Percentiles rank a stretch among this genome's conserved stretches.
Conservation (phyloP, 2,329 filamentous ascomycete species). For the Hyphodiscus sp. region DNA sequence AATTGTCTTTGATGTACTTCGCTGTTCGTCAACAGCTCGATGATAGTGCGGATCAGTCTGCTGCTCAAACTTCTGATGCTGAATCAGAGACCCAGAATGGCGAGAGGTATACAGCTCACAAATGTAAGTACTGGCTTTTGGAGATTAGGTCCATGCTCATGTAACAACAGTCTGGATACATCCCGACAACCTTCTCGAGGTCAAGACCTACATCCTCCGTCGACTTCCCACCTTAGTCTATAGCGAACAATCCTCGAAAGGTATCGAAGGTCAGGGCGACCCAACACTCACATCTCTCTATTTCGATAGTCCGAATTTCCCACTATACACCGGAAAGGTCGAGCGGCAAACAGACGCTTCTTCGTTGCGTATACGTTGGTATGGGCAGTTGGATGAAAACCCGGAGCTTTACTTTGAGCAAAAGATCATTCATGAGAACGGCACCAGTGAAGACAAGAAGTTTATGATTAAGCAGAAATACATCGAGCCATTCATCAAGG, state of each 20-base stretch:
- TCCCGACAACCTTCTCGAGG: conserved; percentile 88
- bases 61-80: conserved; percentile 28
- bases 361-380: conserved; percentile 86
- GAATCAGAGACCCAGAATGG: conserved; percentile 53
- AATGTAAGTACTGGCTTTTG: conserved; percentile 55
- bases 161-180: conserved; percentile 78
- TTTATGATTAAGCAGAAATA: conserved; percentile 94
- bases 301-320: conserved; percentile 83
- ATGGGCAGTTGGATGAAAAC: conserved; percentile 70
- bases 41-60: conserved; percentile 38
- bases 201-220: conserved; percentile 91
- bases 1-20: conserved; percentile 91
- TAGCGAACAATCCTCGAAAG: conserved; percentile 78
- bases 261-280: conserved; percentile 72
- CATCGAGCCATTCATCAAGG: conserved; percentile 77
- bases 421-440: conserved; percentile 73
- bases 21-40: conserved; percentile 83
- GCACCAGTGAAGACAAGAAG: conserved; percentile 70
- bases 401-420: conserved; percentile 84
- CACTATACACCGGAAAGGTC: conserved; percentile 81
- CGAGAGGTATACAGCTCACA: conserved; percentile 77
- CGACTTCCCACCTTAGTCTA: conserved; percentile 88
- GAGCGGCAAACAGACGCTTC: conserved; percentile 67
- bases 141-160: background rate
- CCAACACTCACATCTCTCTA: conserved; percentile 93